Evolutionary conservation across 2,329 filamentous ascomycete species (phyloP).

Genomic region (Stromatinia cepivora): DNA sequence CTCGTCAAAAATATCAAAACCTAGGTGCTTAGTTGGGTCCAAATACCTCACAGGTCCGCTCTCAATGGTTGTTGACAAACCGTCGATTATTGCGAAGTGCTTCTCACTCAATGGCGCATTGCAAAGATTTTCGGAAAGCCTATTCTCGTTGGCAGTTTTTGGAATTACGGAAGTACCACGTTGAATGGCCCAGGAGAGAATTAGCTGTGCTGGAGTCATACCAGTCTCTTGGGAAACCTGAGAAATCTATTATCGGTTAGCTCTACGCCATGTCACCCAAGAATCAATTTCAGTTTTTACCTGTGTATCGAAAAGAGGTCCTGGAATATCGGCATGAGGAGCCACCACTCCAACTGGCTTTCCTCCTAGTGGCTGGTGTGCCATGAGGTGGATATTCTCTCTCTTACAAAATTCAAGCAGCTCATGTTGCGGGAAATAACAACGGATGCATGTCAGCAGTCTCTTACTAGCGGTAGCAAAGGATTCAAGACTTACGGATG

Average conservation of each 20-base stretch:
- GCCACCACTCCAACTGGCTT: conserved; percentile 20
- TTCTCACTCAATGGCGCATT: neutral
- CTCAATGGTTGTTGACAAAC: neutral
- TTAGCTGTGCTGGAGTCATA: neutral
- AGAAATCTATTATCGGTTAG: neutral
- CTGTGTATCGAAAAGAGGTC: conserved; percentile 20
- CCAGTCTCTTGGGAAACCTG: neutral
- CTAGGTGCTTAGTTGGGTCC: neutral
- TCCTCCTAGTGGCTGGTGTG: conserved; percentile 25
- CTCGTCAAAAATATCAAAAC: neutral
- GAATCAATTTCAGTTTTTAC: neutral
- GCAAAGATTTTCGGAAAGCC: neutral
- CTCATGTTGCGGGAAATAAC: conserved; percentile 19
- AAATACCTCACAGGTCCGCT: neutral
- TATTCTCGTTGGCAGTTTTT: neutral
- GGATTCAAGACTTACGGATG: neutral
- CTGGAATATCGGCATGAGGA: conserved; percentile 13
- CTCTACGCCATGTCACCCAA: neutral
- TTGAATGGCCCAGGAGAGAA: neutral
- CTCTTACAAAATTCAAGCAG: conserved; percentile 16
- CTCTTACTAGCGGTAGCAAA: neutral
- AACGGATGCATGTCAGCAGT: neutral
- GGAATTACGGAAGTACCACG: neutral
- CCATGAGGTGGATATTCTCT: conserved; percentile 24
- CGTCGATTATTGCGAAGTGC: neutral